Percentiles rank a stretch among this genome's conserved stretches.
phyloP scores from a whole-genome alignment of 2,329 filamentous ascomycete genomes.

The Talaromyces amestolkiae region DNA sequence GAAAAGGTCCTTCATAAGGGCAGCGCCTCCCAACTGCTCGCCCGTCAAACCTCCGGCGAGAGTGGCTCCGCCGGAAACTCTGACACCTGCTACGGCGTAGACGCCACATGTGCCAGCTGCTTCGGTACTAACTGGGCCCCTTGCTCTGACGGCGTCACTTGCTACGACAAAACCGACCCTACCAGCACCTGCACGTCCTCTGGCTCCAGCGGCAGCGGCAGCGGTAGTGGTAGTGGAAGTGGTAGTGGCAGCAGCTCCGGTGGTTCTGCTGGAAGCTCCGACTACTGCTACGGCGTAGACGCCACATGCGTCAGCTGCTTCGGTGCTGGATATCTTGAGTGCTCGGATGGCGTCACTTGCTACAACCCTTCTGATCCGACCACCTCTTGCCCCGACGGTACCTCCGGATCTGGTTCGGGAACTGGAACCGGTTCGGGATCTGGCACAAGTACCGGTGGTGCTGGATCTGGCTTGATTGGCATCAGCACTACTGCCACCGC shows the following conservation, averaged over 20 bases:
- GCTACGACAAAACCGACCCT: constrained; percentile 8
- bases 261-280: constrained; percentile 13
- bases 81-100: constrained; percentile 1
- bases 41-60: constrained; percentile 14
- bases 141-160: constrained; percentile 5
- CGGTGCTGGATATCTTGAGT: constrained; percentile 3
- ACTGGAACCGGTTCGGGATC: background rate
- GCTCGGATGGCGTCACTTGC: constrained; percentile 2
- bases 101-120: constrained; percentile 16
- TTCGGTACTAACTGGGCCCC: constrained; percentile 9
- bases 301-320: constrained; percentile 18
- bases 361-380: constrained; percentile 7
- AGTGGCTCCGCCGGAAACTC: constrained; percentile 15
- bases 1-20: constrained; percentile 10
- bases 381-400: constrained; percentile 3
- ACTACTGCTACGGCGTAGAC: constrained; percentile 4
- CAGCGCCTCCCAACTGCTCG: constrained; percentile 1
- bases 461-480: constrained; percentile 5
- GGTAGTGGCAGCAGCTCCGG: background rate
- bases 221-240: constrained; percentile 4
- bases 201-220: background rate
- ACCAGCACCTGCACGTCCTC: constrained; percentile 1
- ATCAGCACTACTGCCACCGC: constrained; percentile 1
- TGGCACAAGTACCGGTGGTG: constrained; percentile 1
- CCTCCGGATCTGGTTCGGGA: background rate